Base-by-base conservation (phyloP, 176 grass and related monocot genomes). In the Avena eriantha region DNA sequence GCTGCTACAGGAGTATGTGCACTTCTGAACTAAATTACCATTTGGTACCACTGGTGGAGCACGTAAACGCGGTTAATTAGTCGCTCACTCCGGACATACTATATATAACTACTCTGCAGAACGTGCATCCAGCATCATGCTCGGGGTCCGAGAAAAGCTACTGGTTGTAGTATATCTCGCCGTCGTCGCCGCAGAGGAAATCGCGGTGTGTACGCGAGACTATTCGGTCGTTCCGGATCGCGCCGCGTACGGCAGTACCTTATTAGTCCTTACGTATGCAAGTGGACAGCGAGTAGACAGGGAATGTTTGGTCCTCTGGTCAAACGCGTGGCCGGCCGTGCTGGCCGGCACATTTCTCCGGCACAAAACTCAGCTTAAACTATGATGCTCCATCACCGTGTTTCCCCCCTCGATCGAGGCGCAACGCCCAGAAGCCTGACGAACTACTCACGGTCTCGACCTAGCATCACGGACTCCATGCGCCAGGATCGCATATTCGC, bases 281-380 rank as follows among this genome's bases (percentile, higher is more conserved):
- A 50, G 72, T 33, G 47, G 73, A 49, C 47, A 53, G 73, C 16
- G 73, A 76, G 29, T 13, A 2, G 23, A 12, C 83, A 18, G 64
- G 67, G 57, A 85, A 80, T 75, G 87, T 75, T 57, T 59, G 69
- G 55, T 22, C 12, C 18, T 43, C 16, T 35, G 57, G 77, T 89
- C 82, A 89, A 85, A 74, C 33, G n/a, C 55, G 67, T 24, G 26
- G 70, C 84, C 73, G 49, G 84, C 69, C 86, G 67, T 70, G 67
- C 67, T 72, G 47, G 58, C 86, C 60, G 73, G 63, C 43, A 79
- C 81, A 31, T 72, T 53, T 46, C 45, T 45, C 75, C 0, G 49
- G 14, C 36, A 23, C 24, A 57, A 45, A 23, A 22, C 33, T 77
- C 4, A 21, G 41, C 1, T 10, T 55, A 33, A 66, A 8, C 8